Base-by-base conservation (phyloP, 2,329 filamentous ascomycete genomes). In the Cordyceps cateniannulata region DNA sequence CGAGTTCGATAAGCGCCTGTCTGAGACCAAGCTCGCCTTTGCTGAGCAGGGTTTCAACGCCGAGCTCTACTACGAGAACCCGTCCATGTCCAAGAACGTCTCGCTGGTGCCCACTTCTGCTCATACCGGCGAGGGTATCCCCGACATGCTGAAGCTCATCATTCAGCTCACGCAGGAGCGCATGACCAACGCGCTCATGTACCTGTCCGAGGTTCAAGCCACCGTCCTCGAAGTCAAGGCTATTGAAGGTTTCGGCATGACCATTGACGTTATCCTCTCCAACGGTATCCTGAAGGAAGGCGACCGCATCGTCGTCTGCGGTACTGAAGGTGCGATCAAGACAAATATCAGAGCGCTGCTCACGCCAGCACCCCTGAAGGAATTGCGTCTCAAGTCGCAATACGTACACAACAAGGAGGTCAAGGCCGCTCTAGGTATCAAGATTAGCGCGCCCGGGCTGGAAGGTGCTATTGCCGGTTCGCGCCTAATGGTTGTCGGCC, bases 381-480 rank as follows among this genome's bases (percentile, higher is more conserved):
- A 99, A 74, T 77, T 99, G 65, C 92, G 96, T 73, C 85, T 99
- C 69, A 98, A 98, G 78, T 96, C 93, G 3, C 84, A 88, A 64
- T 99, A 99, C 70, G 93, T 99, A 32, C 96, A 99, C 81, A 97
- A 99, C 81, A 98, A 99, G 80, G 92, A 96, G 75, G 93, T 97
- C 78, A 99, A 97, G 82, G 95, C 96, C 22, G 92, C 95, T 9
- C 85, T 99, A 70, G 95, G 95, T 89, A 91, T 99, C 75, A 99
- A 99, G 85, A 98, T 99, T 72, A 92, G 92, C 65, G 95, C 93
- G 49, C 96, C 96, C 68, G 92, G 93, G 65, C 88, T 99, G 24
- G 95, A 99, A 74, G 88, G 91, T 64, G 95, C 96, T 67, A 98
- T 99, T 74, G 95, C 95, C 63, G 95, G 95, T 72, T 99, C 96